Base-by-base conservation (phyloP, 495 filamentous ascomycete species). In the Neurospora terricola region DNA sequence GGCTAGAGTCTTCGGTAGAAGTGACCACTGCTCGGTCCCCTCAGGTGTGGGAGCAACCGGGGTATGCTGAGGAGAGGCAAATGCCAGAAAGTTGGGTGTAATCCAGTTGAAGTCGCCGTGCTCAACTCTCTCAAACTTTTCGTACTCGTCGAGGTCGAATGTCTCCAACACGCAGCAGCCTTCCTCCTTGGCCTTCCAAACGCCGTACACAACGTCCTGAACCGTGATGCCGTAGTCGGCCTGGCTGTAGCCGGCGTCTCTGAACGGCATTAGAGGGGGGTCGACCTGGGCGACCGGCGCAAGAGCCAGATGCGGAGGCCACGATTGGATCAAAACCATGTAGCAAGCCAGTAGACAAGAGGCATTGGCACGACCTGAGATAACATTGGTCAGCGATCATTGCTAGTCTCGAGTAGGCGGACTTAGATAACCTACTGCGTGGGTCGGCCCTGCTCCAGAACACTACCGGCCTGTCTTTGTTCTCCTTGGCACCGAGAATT, bases 61-160 rank as follows among this genome's bases (percentile, higher is more conserved):
- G 69, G 87, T 86, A 77, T 91, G 90, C 79, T 98, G 94, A 11
- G 96, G 96, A 16, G 95, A 98, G 18, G 96, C 96, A 79, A 99
- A 98, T 21, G 96, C 96, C 16, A 99, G 88, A 83, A 99, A 99
- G 73, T 92, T 85, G 16, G 94, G 94, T 12, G 94, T 96, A 68
- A 99, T 86, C 96, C 96, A 99, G 86, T 99, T 99, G 91, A 99
- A 99, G 82, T 99, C 96, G 72, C 96, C 96, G 86, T 97, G 94
- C 77, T 99, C 96, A 3, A 98, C 96, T 71, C 96, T 88, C 82
- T 99, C 96, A 75, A 88, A 99, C 78, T 88, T 91, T 83, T 99
- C 96, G 78, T 99, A 98, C 89, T 98, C 96, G 84, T 97, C 94
- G 4, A 99, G 86, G 70, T 91, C 93, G 76, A 98, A 99, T 66